Base-by-base conservation (phyloP, 768 basidiomycete genomes). In the Sporobolomyces roseus region DNA sequence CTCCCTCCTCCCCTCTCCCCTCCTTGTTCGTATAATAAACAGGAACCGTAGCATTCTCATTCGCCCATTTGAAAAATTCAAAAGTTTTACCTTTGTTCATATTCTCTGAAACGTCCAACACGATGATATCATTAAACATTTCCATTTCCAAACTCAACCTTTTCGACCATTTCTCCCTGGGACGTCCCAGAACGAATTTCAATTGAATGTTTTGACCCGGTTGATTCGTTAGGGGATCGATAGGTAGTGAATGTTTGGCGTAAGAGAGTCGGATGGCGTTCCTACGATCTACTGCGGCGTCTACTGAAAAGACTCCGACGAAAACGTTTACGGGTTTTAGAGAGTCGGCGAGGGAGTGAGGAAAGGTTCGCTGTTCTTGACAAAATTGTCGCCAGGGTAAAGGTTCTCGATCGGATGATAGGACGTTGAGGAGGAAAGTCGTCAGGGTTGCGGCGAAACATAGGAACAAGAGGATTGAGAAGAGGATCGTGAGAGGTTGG, bases 11-110 rank as follows among this genome's bases (percentile, higher is more conserved):
- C 51, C 27, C 56, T 60, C 32, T 62, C 48, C 16, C 12, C 30
- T 65, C 48, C 27, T 48, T 35, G 29, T 49, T 53, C 38, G 38
- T 9, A 60, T 66, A 74, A 71, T 74, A 76, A n/a, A 78, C 74
- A 50, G 88, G 81, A 0, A 97, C 91, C 85, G 90, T 92, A 14
- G 92, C 92, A 74, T 90, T 87, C 75, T 87, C 84, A 43, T 90
- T 85, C 7, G 93, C 91, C 94, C 94, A 98, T 19, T 85, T 85
- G 81, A 93, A 97, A 80, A 87, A 98, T 2, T 88, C 85, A 76
- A 94, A 83, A 7, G 90, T 89, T 79, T 98, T 98, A 64, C 94
- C 94, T 54, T 84, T 81, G 79, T 98, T 97, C 94, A 98, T 97
- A 79, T 97, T 96, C 80, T 98, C 94, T 87, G 63, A 65, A 19